Evolutionary conservation across 2,329 filamentous ascomycete species (phyloP), one percentile per base, ranked within the genome.

Genomic region (Cytospora piceae): DNA sequence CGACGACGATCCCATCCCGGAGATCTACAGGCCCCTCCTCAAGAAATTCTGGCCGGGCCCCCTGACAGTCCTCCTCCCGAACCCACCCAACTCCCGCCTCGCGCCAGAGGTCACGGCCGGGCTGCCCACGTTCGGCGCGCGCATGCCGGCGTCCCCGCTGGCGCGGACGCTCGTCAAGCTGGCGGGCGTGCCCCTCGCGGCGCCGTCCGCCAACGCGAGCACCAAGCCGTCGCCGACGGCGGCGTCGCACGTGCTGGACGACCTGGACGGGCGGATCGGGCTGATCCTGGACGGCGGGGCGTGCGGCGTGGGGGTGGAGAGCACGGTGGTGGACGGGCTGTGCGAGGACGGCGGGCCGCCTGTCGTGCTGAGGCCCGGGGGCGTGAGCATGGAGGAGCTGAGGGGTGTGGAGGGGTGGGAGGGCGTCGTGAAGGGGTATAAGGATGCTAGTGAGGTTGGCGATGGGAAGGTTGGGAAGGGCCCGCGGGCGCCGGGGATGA

Each of bases 401-500:
- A 83, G 90, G 53, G 74, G 80, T 51, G 93, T 90, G 73, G 80
- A 84, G 0, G 94, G 94, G 0, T 99, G 95, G 94, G 90, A 93
- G 74, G 79, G 85, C 49, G 91, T 93, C 0, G 82, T 84, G 68
- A 87, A 90, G 66, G 94, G 86, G 14, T 98, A 97, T 77, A 88
- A 90, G 73, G 93, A 97, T 72, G 84, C 85, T 65, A 87, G 87
- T 20, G 87, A 92, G 72, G 82, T 86, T 24, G 89, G 86, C 6
- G 86, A 85, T 59, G 80, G 56, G 6, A 58, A 58, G 9, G 59
- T 37, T 77, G 60, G 75, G 0, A 67, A 68, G n/a, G 83, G 85
- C 12, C 95, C 95, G 0, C 84, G 92, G 64, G 95, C 95, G 0
- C 95, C 95, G 0, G 95, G 95, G 0, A 99, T 99, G 95, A 99